phyloP scores from a whole-genome alignment of 2,329 filamentous ascomycete species.

The Westerdykella ornata region DNA sequence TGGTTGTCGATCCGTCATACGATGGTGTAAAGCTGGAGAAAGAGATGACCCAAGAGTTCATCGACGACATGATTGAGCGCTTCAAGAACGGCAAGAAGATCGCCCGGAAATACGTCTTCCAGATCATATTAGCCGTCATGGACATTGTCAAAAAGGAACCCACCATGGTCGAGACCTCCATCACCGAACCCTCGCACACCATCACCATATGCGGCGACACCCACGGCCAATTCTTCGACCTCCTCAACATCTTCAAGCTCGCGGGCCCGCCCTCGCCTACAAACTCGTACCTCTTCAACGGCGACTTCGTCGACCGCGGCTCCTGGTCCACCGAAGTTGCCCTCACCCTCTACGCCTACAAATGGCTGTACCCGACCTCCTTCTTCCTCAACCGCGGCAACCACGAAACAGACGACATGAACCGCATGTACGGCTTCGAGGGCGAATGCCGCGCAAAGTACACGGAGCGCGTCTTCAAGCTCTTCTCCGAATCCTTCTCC shows the following conservation, averaged over 20 bases:
- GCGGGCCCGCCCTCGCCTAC: slow-evolving; percentile 80
- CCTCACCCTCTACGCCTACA: slow-evolving; percentile 88
- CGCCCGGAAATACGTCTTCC: slow-evolving; percentile 93
- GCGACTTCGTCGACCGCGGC: slow-evolving; percentile 94
- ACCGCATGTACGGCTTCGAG: slow-evolving; percentile 95
- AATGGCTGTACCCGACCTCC: slow-evolving; percentile 79
- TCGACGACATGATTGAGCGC: slow-evolving; percentile 92
- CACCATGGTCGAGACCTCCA: slow-evolving; percentile 91
- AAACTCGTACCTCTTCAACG: slow-evolving; percentile 95
- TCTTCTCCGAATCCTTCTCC: slow-evolving; percentile 97
- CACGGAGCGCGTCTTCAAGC: slow-evolving; percentile 89
- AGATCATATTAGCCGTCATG: slow-evolving; percentile 86
- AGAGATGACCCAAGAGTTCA: slow-evolving; percentile 92
- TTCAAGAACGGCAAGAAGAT: slow-evolving; percentile 97
- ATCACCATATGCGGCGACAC: slow-evolving; percentile 97
- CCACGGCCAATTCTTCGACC: slow-evolving; percentile 95
- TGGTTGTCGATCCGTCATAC: slow-evolving; percentile 74
- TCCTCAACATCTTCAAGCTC: slow-evolving; percentile 90
- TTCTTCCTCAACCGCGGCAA: slow-evolving; percentile 98
- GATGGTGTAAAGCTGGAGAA: slow-evolving; percentile 73
- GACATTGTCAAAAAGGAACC: slow-evolving; percentile 86
- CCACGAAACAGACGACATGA: slow-evolving; percentile 99
- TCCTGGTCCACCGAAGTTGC: slow-evolving; percentile 99
- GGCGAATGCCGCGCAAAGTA: slow-evolving; percentile 98
- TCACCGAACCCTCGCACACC: slow-evolving; percentile 65